Evolutionary conservation across 139 green algal species (phyloP).

Genomic region (Chlamydomonas applanata): DNA sequence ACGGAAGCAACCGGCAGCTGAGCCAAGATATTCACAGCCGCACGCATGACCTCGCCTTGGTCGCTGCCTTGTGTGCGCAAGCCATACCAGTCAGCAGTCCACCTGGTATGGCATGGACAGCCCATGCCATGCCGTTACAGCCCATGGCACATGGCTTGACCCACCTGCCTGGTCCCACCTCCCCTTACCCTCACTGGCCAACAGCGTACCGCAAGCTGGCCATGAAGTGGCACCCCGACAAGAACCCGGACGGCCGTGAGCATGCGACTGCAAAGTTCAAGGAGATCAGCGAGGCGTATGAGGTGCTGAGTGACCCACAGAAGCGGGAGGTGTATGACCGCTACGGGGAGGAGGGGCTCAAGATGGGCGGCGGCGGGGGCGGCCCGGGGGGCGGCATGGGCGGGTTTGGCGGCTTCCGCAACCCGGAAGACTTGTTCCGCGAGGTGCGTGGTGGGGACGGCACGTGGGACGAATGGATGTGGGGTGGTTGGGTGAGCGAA

Average conservation of each 20-base stretch:
- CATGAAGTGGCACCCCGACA: slow-evolving; percentile 86
- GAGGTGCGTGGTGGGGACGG: slow-evolving; percentile 43
- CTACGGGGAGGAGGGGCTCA: slow-evolving; percentile 87
- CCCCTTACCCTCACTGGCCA: too few relatives aligned
- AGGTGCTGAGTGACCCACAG: slow-evolving; percentile 78
- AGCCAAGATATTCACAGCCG: too few relatives aligned
- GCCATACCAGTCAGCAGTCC: too few relatives aligned
- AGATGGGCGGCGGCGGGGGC: slow-evolving; percentile 34
- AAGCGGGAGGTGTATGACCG: slow-evolving; percentile 81
- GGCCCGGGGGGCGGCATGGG: slow-evolving; percentile 2
- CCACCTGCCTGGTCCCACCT: not conserved
- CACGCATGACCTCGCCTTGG: too few relatives aligned
- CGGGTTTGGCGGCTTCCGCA: slow-evolving; percentile 37
- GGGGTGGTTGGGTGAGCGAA: not conserved
- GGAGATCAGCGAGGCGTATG: slow-evolving; percentile 83
- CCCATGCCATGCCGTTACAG: too few relatives aligned
- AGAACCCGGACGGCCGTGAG: slow-evolving; percentile 68
- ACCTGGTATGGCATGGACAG: too few relatives aligned
- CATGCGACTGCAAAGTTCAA: slow-evolving; percentile 80
- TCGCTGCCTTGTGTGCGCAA: too few relatives aligned
- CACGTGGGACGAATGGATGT: not conserved
- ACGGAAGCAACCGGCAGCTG: too few relatives aligned
- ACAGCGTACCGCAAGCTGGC: slow-evolving; percentile 80
- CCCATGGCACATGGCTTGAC: not conserved
- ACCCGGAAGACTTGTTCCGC: slow-evolving; percentile 76